These are phyloP conservation scores for Aspergillus wentii DNA, from an alignment of 495 filamentous ascomycete species.

Conservation along the genomic window DNA sequence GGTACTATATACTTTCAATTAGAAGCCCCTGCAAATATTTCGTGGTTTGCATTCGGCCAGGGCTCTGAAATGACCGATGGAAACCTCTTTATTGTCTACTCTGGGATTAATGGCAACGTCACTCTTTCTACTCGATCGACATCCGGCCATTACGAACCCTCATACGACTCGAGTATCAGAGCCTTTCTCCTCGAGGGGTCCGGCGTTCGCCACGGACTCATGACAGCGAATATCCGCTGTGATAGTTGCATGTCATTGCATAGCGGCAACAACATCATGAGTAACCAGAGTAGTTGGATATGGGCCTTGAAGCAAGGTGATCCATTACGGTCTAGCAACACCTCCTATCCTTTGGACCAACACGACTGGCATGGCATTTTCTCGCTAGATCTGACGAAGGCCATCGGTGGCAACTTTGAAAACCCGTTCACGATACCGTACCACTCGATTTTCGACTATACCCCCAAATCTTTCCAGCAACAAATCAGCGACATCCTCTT, in stretches of 20 bases:
- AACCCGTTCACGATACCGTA: constrained; percentile 52
- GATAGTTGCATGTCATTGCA: constrained; percentile 47
- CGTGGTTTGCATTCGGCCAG: constrained; percentile 59
- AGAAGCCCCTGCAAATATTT: constrained; percentile 45
- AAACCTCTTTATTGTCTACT: constrained; percentile 62
- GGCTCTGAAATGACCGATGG: constrained; percentile 52
- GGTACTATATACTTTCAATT: constrained; percentile 55
- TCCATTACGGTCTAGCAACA: constrained; percentile 45
- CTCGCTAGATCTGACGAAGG: constrained; percentile 49
- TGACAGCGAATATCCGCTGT: constrained; percentile 59
- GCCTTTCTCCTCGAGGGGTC: constrained; percentile 54
- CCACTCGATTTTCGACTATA: constrained; percentile 4
- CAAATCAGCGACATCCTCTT: constrained; percentile 13
- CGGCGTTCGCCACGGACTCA: constrained; percentile 42
- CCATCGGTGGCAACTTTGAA: constrained; percentile 45
- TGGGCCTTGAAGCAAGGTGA: constrained; percentile 52
- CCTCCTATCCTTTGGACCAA: constrained; percentile 40
- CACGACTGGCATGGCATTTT: constrained; percentile 54
- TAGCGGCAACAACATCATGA: constrained; percentile 43
- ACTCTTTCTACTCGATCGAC: constrained; percentile 54
- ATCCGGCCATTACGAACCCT: constrained; percentile 42
- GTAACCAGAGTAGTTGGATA: constrained; percentile 50
- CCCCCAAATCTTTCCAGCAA: constrained; percentile 7
- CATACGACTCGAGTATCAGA: constrained; percentile 36
- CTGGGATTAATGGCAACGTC: constrained; percentile 50